phyloP scores from a whole-genome alignment of 78 protist genomes.

The Cavenderia fasciculata region DNA sequence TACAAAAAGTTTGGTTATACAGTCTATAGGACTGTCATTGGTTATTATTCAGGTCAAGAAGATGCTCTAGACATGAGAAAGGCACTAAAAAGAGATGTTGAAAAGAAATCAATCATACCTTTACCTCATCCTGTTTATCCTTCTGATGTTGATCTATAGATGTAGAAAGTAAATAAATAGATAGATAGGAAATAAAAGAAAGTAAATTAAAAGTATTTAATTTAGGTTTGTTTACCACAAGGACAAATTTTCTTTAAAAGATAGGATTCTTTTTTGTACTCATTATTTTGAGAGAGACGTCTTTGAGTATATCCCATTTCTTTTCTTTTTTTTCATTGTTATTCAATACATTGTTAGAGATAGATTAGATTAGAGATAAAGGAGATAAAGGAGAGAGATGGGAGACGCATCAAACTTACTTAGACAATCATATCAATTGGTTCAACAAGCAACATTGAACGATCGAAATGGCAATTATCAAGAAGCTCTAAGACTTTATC shows the following conservation, averaged over 20 bases:
- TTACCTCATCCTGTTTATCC: conserved; percentile 77
- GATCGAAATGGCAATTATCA: conserved; percentile 41
- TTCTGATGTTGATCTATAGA: conserved; percentile 42
- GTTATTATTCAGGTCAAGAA: conserved; percentile 95
- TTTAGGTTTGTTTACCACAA: too few species aligned
- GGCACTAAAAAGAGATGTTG: conserved; percentile 91
- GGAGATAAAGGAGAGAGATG: conserved; percentile 7
- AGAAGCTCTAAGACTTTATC: conserved; percentile 56
- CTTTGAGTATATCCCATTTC: too few species aligned
- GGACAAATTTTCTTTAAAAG: too few species aligned
- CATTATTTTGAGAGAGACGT: too few species aligned
- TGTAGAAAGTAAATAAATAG: too few species aligned
- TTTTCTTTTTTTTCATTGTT: too few species aligned
- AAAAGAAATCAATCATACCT: conserved; percentile 88
- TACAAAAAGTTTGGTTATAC: conserved; percentile 92
- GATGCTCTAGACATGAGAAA: conserved; percentile 93
- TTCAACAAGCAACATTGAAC: conserved; percentile 41
- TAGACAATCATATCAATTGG: conserved; percentile 22
- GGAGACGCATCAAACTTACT: conserved; percentile 47
- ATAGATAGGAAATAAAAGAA: too few species aligned
- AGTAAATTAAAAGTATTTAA: too few species aligned
- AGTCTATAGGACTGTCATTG: conserved; percentile 90
- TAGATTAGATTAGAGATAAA: too few species aligned
- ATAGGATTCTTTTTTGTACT: too few species aligned
- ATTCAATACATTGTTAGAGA: too few species aligned